These are phyloP conservation scores for Colletotrichum cordylinicola DNA, from an alignment of 2,329 filamentous ascomycete genomes.

Conservation along the genomic window DNA sequence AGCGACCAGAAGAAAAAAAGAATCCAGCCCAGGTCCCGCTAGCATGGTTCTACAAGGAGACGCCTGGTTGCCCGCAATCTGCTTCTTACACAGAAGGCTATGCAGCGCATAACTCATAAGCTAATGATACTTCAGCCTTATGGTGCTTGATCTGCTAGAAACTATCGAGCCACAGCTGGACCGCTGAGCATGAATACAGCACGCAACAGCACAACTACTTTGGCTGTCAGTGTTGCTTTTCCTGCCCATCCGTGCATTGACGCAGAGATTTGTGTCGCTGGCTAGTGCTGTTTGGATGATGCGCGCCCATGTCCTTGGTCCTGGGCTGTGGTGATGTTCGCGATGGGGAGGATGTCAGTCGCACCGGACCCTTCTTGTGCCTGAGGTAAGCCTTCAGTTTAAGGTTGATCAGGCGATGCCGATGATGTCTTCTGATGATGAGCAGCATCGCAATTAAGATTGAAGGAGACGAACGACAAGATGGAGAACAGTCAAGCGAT, in stretches of 20 bases:
- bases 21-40: neutral
- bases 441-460: neutral
- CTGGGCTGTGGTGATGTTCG: neutral
- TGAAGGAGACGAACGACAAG: neutral
- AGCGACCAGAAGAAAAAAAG: neutral
- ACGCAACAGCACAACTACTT: neutral
- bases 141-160: neutral
- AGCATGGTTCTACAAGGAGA: slow-evolving; percentile 7
- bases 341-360: neutral
- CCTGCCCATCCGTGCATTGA: neutral
- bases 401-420: slow-evolving; percentile 5
- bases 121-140: slow-evolving; percentile 12
- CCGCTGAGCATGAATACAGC: neutral
- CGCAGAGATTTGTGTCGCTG: neutral
- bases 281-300: neutral
- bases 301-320: neutral
- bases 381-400: neutral
- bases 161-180: neutral
- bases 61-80: neutral
- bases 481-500: neutral
- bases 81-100: neutral
- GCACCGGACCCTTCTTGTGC: neutral
- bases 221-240: neutral
- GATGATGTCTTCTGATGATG: neutral
- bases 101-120: neutral